A percentile compares a stretch with the other conserved stretches of the same genome.
Conservation (phyloP, 306 rosid genomes). For the Neltuma alba region DNA sequence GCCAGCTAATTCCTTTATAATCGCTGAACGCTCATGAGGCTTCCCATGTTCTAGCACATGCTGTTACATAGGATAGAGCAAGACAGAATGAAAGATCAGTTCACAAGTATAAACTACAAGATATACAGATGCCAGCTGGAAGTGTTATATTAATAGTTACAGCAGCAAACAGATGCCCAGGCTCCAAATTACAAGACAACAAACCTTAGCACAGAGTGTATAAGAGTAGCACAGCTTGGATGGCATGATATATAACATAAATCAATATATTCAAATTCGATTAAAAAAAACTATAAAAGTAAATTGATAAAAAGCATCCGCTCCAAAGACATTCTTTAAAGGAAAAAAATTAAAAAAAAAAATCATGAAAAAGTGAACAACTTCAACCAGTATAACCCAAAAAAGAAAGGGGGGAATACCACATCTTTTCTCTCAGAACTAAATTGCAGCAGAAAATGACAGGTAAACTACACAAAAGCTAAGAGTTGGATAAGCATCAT, state of each 20-base stretch:
- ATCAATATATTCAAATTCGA: not conserved
- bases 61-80: slow-evolving; percentile 34
- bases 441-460: not conserved
- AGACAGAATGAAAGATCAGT: not conserved
- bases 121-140: not conserved
- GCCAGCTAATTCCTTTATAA: slow-evolving; percentile 86
- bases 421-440: not conserved
- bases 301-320: not conserved
- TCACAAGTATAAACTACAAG: not conserved
- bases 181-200: not conserved
- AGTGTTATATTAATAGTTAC: not conserved
- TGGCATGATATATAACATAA: not conserved
- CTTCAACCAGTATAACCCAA: too few relatives aligned
- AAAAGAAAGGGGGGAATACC: too few relatives aligned
- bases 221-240: not conserved
- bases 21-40: slow-evolving; percentile 85
- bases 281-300: not conserved
- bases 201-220: not conserved
- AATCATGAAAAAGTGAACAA: too few relatives aligned
- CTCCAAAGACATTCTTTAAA: not conserved
- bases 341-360: too few relatives aligned
- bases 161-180: not conserved
- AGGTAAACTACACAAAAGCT: not conserved
- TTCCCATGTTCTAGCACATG: slow-evolving; percentile 98
- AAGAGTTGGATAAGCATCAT: not conserved